Evolutionary conservation across 176 grass and related monocot genomes (phyloP).

Genomic region (Eleusine coracana): DNA sequence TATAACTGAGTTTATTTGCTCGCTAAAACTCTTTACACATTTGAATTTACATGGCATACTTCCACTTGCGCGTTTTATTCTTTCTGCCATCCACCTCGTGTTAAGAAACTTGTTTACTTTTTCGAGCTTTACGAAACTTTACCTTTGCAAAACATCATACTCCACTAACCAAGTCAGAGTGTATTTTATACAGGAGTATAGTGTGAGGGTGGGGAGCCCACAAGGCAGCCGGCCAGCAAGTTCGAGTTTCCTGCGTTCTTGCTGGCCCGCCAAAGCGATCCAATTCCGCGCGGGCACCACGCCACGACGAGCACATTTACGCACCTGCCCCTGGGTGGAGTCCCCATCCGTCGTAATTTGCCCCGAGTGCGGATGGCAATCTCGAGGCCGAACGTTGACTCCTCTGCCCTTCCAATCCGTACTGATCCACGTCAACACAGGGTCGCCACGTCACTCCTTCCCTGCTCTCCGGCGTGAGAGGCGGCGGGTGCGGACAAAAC

Average conservation of each 20-base stretch:
- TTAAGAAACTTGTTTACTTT: not conserved
- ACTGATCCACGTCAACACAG: constrained; percentile 36
- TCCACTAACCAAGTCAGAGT: constrained; percentile 7
- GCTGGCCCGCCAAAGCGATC: constrained; percentile 46
- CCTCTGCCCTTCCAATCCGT: not conserved
- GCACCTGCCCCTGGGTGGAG: not conserved
- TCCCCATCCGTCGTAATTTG: constrained; percentile 35
- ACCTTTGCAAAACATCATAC: constrained; percentile 13
- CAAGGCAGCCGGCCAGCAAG: not conserved
- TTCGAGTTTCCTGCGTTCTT: not conserved
- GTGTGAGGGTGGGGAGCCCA: constrained; percentile 5
- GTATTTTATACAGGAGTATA: not conserved
- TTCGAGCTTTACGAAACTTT: not conserved
- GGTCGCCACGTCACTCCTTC: constrained; percentile 46
- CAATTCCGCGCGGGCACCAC: constrained; percentile 4
- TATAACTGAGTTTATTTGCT: not conserved
- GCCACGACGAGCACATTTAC: constrained; percentile 25
- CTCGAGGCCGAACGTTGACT: constrained; percentile 51
- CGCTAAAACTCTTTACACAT: not conserved
- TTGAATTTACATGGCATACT: not conserved
- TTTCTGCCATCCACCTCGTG: constrained; percentile 17
- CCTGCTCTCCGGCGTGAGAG: constrained; percentile 39
- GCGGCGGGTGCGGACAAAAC: constrained; percentile 38
- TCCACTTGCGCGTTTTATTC: not conserved
- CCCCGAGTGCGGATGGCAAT: not conserved